Evolutionary conservation across 768 basidiomycete genomes (phyloP).

Genomic region (Macrolepiota dolichaula): DNA sequence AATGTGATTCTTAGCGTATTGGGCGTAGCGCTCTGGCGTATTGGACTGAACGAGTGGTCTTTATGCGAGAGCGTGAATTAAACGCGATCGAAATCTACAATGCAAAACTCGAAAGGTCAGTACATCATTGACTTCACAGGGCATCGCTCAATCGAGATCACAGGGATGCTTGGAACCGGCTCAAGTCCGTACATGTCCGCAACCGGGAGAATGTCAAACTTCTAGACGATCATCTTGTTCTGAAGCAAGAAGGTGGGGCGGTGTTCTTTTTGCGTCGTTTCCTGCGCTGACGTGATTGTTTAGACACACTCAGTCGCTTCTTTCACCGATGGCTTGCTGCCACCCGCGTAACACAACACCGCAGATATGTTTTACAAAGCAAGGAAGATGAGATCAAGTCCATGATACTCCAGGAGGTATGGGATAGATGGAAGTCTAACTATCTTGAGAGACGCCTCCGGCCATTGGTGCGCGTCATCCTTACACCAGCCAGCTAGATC

Average conservation of each 20-base stretch:
- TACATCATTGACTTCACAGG: constrained; percentile 28
- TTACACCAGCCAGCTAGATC: not conserved
- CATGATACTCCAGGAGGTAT: constrained; percentile 47
- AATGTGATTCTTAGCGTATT: constrained; percentile 40
- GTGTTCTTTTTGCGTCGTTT: not conserved
- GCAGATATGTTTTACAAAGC: constrained; percentile 54
- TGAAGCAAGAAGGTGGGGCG: constrained; percentile 70
- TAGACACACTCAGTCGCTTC: constrained; percentile 64
- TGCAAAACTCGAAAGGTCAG: constrained; percentile 29
- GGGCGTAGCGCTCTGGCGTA: constrained; percentile 41
- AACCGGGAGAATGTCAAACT: constrained; percentile 24
- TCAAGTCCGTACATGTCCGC: not conserved
- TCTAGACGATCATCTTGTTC: constrained; percentile 80
- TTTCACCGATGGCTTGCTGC: constrained; percentile 70
- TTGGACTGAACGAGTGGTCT: constrained; percentile 77
- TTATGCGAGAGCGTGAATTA: constrained; percentile 70
- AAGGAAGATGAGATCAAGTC: constrained; percentile 63
- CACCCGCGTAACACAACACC: constrained; percentile 57
- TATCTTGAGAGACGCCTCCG: constrained; percentile 63
- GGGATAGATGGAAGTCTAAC: constrained; percentile 80
- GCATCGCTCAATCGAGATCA: not conserved
- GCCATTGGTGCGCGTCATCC: constrained; percentile 45
- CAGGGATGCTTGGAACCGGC: constrained; percentile 7
- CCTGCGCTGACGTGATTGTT: constrained; percentile 3
- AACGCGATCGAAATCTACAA: constrained; percentile 49